Base-by-base conservation (phyloP, 2,329 filamentous ascomycete genomes). In the Aspergillus chevalieri region DNA sequence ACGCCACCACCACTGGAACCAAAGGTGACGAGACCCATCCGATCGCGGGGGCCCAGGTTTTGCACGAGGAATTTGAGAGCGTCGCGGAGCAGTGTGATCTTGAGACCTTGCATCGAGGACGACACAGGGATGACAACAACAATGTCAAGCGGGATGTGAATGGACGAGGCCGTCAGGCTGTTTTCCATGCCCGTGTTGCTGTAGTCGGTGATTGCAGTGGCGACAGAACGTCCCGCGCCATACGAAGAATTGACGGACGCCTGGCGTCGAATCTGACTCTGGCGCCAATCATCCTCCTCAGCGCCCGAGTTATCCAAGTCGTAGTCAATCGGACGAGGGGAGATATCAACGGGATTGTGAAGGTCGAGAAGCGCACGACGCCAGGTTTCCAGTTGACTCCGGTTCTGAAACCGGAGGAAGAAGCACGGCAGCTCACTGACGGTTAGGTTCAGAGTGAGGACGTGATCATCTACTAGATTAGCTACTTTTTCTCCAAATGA, bases 51-150 rank as follows among this genome's bases (percentile, higher is more conserved):
- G 28, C 93, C 93, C 0, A 98, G 82, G 44, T 83, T 92, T 58
- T 86, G 81, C 2, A 98, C 89, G 69, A 98, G 85, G 67, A 97
- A 98, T 51, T 87, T 89, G 33, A 98, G 78, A 0, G 92, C 87
- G 69, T 98, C 93, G 39, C 90, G 85, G 12, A 98, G 82, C 1
- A 98, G 78, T 53, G 92, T 95, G 65, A 97, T 96, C 74, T 98
- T 98, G 52, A 98, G 82, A n/a, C 93, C 93, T 70, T 97, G 93
- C 92, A 97, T 98, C 0, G 93, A 97, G 1, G 92, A 95, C 0
- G 93, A 97, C 5, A 98, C 90, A 0, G 93, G 93, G 30, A 98
- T 91, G 19, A 98, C 93, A 0, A 97, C 89, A 0, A 98, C 92
- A 26, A 98, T 84, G 64, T 98, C 93, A 47, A 97, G 82, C 1